Percentiles rank a stretch among this genome's conserved stretches.
These are phyloP conservation scores for Trifolium subterraneum DNA, from an alignment of 306 rosid species.

Conservation along the genomic window DNA sequence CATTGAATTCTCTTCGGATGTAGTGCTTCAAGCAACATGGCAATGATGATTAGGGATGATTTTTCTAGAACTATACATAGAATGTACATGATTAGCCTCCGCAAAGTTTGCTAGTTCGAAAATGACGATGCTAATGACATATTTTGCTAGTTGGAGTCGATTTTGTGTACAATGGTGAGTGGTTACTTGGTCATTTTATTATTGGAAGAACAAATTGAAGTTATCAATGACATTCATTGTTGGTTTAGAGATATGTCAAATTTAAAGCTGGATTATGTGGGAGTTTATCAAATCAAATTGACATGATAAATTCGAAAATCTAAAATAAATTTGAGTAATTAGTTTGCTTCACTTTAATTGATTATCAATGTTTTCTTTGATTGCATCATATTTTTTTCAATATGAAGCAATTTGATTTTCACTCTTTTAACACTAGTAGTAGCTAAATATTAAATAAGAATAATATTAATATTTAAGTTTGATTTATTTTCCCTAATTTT, in stretches of 20 bases:
- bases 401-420: not conserved
- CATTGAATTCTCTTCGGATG: conserved; percentile 23
- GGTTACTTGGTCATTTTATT: conserved; percentile 34
- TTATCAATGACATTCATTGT: conserved; percentile 32
- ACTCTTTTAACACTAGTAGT: not conserved
- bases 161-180: conserved; percentile 31
- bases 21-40: conserved; percentile 39
- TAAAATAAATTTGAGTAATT: too few relatives aligned
- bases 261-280: conserved; percentile 1
- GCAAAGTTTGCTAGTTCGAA: conserved; percentile 39
- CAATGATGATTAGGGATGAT: conserved; percentile 37
- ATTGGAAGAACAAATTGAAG: conserved; percentile 32
- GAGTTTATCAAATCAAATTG: not conserved
- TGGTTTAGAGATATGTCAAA: conserved; percentile 25
- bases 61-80: conserved; percentile 42
- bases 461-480: not conserved
- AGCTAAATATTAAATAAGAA: too few relatives aligned
- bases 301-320: conserved; percentile 1
- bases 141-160: conserved; percentile 38
- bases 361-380: not conserved
- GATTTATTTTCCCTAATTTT: not conserved
- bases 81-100: conserved; percentile 48
- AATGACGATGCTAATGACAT: conserved; percentile 37
- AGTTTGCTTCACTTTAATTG: not conserved
- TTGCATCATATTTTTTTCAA: too few relatives aligned